A percentile compares a stretch with the other conserved stretches of the same genome.
These are phyloP conservation scores for Daldinia sp. DNA, from an alignment of 2,329 filamentous ascomycete genomes.

Conservation along the genomic window DNA sequence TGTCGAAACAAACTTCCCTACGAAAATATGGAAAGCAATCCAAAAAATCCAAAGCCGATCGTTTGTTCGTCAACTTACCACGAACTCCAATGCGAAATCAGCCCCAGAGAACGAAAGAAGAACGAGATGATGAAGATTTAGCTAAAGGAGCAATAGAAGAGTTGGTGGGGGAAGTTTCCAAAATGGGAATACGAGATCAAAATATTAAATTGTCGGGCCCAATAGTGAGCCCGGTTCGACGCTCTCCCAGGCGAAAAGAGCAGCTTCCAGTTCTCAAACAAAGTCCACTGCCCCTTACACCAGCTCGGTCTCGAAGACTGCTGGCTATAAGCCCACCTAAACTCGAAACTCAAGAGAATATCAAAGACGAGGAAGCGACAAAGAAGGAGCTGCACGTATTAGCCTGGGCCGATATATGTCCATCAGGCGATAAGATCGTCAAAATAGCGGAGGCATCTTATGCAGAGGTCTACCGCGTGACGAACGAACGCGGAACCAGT, in stretches of 20 bases:
- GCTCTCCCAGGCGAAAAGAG: conserved; percentile 35
- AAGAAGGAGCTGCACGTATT: conserved; percentile 53
- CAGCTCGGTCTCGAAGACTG: conserved; percentile 25
- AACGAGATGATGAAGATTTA: conserved; percentile 26
- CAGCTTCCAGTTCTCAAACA: conserved; percentile 27
- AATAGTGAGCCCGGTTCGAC: conserved; percentile 15
- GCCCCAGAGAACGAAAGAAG: conserved; percentile 13
- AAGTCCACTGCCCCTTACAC: conserved; percentile 21
- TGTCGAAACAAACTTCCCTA: conserved; percentile 55
- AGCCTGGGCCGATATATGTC: conserved; percentile 66
- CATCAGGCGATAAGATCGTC: conserved; percentile 59
- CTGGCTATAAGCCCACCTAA: conserved; percentile 17
- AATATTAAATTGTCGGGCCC: conserved; percentile 23
- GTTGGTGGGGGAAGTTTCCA: conserved; percentile 47
- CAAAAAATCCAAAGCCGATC: conserved; percentile 56
- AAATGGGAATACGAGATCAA: conserved; percentile 42
- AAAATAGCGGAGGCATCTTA: conserved; percentile 75
- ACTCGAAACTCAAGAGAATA: conserved; percentile 18
- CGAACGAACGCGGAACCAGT: conserved; percentile 65
- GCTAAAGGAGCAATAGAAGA: conserved; percentile 43
- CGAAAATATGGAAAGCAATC: conserved; percentile 62
- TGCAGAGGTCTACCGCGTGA: conserved; percentile 71
- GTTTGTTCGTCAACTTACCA: conserved; percentile 61
- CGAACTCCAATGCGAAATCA: conserved; percentile 55
- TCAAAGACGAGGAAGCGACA: conserved; percentile 19